A percentile compares a stretch with the other conserved stretches of the same genome.
These are phyloP conservation scores for Exophiala oligosperma DNA, from an alignment of 2,329 filamentous ascomycete genomes.

Conservation along the genomic window DNA sequence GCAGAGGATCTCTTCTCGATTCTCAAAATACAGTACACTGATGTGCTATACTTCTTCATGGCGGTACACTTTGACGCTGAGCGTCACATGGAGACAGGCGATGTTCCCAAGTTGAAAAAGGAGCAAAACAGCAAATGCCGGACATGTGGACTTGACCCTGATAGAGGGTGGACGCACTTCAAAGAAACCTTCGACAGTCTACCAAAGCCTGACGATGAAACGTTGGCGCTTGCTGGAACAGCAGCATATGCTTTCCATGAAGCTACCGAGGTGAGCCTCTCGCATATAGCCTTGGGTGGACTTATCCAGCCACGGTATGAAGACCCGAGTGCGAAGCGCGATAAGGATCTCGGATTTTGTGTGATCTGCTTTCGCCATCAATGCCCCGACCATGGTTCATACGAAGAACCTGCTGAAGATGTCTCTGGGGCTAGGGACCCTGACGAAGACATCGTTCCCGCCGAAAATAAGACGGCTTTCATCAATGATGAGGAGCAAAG, in stretches of 20 bases:
- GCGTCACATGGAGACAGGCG: neutral
- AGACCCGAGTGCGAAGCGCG: neutral
- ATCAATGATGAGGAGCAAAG: conserved; percentile 27
- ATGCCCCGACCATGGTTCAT: conserved; percentile 30
- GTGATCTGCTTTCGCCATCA: conserved; percentile 28
- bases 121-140: conserved; percentile 10
- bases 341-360: conserved; percentile 16
- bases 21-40: conserved; percentile 4
- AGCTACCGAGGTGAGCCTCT: conserved; percentile 21
- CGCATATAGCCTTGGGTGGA: conserved; percentile 25
- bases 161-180: conserved; percentile 6
- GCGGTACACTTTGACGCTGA: conserved; percentile 3
- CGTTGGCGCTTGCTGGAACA: conserved; percentile 16
- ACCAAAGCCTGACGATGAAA: conserved; percentile 15
- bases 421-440: conserved; percentile 6
- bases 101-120: conserved; percentile 2
- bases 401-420: conserved; percentile 18
- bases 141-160: conserved; percentile 15
- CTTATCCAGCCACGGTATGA: conserved; percentile 9
- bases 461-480: conserved; percentile 18
- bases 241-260: conserved; percentile 20
- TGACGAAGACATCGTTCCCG: conserved; percentile 16
- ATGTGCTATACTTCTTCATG: conserved; percentile 19
- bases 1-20: conserved; percentile 11
- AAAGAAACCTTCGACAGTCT: conserved; percentile 9